A percentile compares a stretch with the other conserved stretches of the same genome.
Evolutionary conservation across 169 alveolate species (phyloP).

Genomic region (Plasmodium ovale): DNA sequence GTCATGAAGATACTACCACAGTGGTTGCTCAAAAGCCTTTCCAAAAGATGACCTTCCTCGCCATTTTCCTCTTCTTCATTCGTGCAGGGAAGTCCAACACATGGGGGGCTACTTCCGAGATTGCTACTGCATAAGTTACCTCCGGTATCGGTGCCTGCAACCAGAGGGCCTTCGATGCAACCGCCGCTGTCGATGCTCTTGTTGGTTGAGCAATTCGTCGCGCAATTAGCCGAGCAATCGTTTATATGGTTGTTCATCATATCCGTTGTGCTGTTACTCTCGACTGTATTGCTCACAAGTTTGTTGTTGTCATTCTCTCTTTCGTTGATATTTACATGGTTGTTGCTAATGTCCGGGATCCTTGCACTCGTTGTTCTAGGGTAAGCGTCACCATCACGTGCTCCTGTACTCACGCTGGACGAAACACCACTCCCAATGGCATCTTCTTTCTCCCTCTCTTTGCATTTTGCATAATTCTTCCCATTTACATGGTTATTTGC

Average conservation of each 20-base stretch:
- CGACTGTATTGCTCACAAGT: background rate
- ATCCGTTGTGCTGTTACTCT: slow-evolving; percentile 15
- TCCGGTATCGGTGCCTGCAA: too few species aligned
- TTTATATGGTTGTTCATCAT: background rate
- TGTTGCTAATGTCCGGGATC: background rate
- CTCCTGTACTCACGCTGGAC: too few species aligned
- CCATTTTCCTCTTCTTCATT: background rate
- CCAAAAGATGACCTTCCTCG: background rate
- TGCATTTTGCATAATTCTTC: background rate
- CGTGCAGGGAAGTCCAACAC: too few species aligned
- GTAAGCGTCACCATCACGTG: too few species aligned
- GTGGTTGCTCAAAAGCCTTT: background rate
- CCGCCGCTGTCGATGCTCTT: too few species aligned
- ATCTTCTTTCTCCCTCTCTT: background rate
- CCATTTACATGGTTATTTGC: too few species aligned
- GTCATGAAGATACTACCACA: background rate
- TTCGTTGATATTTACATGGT: too few species aligned
- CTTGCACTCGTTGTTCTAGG: background rate
- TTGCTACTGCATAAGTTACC: too few species aligned
- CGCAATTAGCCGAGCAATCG: background rate
- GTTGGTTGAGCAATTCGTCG: background rate
- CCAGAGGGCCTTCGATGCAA: too few species aligned
- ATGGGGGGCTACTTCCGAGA: too few species aligned
- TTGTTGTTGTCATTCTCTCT: background rate
- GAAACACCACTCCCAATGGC: too few species aligned